Percentiles rank a stretch among this genome's conserved stretches.
Conservation (phyloP, 805 yeast species). For the Zygoascus bituminiphila region DNA sequence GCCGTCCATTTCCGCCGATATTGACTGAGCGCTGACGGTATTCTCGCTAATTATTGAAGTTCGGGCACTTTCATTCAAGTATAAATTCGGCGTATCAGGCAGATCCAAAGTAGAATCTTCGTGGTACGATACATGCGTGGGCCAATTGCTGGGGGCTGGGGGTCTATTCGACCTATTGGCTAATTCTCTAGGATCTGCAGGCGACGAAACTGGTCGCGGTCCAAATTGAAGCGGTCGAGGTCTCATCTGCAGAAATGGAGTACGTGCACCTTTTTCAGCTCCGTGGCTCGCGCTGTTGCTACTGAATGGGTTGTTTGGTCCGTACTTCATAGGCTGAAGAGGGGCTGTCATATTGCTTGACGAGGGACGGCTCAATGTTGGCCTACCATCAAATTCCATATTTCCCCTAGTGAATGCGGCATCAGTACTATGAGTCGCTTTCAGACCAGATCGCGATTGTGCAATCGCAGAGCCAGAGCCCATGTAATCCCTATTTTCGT, state of each 20-base stretch:
- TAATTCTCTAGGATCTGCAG: conserved; percentile 7
- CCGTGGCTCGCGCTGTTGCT: background rate
- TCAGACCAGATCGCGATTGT: background rate
- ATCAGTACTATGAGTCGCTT: background rate
- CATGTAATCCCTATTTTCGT: background rate
- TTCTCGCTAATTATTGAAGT: conserved; percentile 1
- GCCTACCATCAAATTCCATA: background rate
- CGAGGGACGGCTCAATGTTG: background rate
- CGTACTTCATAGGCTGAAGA: background rate
- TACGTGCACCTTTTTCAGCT: background rate
- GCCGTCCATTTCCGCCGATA: background rate
- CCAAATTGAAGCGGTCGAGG: background rate
- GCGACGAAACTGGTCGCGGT: conserved; percentile 6
- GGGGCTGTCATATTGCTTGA: background rate
- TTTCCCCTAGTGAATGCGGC: background rate
- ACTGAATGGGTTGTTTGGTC: background rate
- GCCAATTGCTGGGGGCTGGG: conserved; percentile 1
- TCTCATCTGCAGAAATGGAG: background rate
- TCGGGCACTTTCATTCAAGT: conserved; percentile 1
- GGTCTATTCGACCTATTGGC: background rate
- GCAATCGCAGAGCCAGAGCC: background rate
- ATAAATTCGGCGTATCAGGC: conserved; percentile 1
- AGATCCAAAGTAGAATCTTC: background rate
- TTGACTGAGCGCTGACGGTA: background rate
- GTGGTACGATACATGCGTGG: background rate